Evolutionary conservation across 768 basidiomycete genomes (phyloP).

Genomic region (Boletus fagicola): DNA sequence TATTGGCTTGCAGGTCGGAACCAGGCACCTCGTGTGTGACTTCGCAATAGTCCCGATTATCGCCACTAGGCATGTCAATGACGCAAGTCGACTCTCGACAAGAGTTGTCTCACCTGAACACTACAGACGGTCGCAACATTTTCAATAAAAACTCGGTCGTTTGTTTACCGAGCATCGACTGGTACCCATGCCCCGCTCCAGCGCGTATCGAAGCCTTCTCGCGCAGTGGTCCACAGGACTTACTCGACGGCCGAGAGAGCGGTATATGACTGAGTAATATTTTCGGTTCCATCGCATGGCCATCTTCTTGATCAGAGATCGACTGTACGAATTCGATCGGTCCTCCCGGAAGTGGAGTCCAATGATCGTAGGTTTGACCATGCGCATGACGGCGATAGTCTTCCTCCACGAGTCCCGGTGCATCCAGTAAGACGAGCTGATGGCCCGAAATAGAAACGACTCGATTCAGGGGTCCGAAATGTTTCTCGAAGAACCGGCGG

Average conservation of each 20-base stretch:
- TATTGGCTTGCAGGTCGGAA: conserved; percentile 21
- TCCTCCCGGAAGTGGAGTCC: conserved; percentile 53
- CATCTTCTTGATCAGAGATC: conserved; percentile 34
- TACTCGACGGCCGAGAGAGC: conserved; percentile 68
- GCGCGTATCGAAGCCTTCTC: conserved; percentile 70
- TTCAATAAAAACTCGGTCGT: conserved; percentile 73
- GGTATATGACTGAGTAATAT: conserved; percentile 88
- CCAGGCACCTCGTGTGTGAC: conserved; percentile 48
- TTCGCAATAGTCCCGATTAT: conserved; percentile 92
- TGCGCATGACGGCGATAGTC: conserved; percentile 64
- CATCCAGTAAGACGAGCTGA: conserved; percentile 68
- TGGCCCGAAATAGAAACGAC: conserved; percentile 64
- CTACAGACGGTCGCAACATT: conserved; percentile 56
- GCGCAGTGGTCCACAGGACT: conserved; percentile 72
- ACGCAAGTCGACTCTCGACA: neutral
- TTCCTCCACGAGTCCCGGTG: conserved; percentile 80
- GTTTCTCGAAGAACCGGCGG: conserved; percentile 53
- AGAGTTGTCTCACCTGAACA: conserved; percentile 63
- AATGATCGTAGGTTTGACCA: conserved; percentile 50
- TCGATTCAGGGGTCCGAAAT: conserved; percentile 71
- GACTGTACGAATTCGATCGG: conserved; percentile 60
- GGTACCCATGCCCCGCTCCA: conserved; percentile 79
- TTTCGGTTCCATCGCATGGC: conserved; percentile 21
- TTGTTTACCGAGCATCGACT: conserved; percentile 77
- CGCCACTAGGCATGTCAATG: conserved; percentile 50